These are phyloP conservation scores for Chrysanthemum makinoi DNA, from an alignment of 129 eudicot genomes.

Conservation along the genomic window DNA sequence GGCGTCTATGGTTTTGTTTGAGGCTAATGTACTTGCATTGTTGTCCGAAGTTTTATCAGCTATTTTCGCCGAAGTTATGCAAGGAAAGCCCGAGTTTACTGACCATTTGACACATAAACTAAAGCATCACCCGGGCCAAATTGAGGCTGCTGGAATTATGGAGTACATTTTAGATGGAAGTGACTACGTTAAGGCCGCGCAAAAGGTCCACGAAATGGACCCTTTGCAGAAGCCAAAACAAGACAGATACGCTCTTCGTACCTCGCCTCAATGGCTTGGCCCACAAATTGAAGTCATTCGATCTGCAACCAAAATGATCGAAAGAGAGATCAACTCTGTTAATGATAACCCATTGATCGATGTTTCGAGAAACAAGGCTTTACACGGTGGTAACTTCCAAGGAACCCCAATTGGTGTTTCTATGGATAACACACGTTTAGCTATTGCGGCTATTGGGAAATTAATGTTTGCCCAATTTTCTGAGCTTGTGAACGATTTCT, in stretches of 20 bases:
- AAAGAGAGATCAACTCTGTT: conserved; percentile 51
- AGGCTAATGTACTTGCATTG: conserved; percentile 48
- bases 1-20: conserved; percentile 64
- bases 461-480: conserved; percentile 60
- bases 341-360: conserved; percentile 61
- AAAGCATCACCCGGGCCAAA: conserved; percentile 61
- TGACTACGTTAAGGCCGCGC: conserved; percentile 44
- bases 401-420: conserved; percentile 69
- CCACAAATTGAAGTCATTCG: conserved; percentile 58
- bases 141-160: conserved; percentile 64
- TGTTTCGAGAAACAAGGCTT: conserved; percentile 51
- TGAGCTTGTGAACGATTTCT: conserved; percentile 53
- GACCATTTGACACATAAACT: conserved; percentile 61
- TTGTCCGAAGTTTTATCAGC: conserved; percentile 55
- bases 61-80: conserved; percentile 60
- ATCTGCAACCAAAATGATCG: conserved; percentile 45
- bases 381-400: conserved; percentile 63
- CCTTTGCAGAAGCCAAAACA: conserved; percentile 55
- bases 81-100: conserved; percentile 56
- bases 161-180: conserved; percentile 54
- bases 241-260: conserved; percentile 55
- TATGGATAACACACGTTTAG: conserved; percentile 57
- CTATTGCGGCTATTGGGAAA: conserved; percentile 48
- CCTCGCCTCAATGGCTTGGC: conserved; percentile 66
- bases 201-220: conserved; percentile 48